Percentiles rank a stretch among this genome's conserved stretches.
These are phyloP conservation scores for Daedaleopsis nitida DNA, from an alignment of 768 basidiomycete species.

Conservation along the genomic window DNA sequence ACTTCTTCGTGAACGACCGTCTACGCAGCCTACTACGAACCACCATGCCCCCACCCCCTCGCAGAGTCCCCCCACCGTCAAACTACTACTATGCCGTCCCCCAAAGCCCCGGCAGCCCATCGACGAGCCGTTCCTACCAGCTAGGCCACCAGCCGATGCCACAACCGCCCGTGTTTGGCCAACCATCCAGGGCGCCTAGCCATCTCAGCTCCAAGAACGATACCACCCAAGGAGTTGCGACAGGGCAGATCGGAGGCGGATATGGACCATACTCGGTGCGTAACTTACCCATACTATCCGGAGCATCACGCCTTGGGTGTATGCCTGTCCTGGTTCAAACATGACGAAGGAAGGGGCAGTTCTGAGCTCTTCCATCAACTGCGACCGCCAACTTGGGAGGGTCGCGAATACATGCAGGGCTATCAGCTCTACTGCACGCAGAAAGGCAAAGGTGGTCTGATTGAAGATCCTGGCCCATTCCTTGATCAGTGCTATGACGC, in stretches of 20 bases:
- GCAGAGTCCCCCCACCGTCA: slow-evolving; percentile 43
- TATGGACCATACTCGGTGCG: slow-evolving; percentile 88
- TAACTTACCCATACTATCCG: neutral
- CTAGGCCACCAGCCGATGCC: slow-evolving; percentile 7
- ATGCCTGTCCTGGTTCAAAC: too few species aligned
- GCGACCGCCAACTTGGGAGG: too few species aligned
- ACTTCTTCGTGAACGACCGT: neutral
- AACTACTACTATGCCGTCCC: slow-evolving; percentile 70
- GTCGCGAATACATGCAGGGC: too few species aligned
- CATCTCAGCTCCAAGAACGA: slow-evolving; percentile 42
- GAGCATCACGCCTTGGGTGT: too few species aligned
- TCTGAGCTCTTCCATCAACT: too few species aligned
- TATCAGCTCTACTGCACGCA: too few species aligned
- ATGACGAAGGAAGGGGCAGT: too few species aligned
- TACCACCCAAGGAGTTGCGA: slow-evolving; percentile 78
- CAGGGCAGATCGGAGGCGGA: slow-evolving; percentile 72
- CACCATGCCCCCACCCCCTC: slow-evolving; percentile 38
- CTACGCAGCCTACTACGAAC: neutral
- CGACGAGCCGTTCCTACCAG: slow-evolving; percentile 34
- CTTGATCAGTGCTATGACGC: too few species aligned
- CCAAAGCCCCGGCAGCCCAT: slow-evolving; percentile 63
- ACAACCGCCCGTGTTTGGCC: slow-evolving; percentile 16
- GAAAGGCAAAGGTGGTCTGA: too few species aligned
- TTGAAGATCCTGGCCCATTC: neutral
- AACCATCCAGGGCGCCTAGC: slow-evolving; percentile 20